Percentiles rank a stretch among this genome's conserved stretches.
Evolutionary conservation across 192 early-diverging fungal species (phyloP).

Genomic region (Backusella luteola): DNA sequence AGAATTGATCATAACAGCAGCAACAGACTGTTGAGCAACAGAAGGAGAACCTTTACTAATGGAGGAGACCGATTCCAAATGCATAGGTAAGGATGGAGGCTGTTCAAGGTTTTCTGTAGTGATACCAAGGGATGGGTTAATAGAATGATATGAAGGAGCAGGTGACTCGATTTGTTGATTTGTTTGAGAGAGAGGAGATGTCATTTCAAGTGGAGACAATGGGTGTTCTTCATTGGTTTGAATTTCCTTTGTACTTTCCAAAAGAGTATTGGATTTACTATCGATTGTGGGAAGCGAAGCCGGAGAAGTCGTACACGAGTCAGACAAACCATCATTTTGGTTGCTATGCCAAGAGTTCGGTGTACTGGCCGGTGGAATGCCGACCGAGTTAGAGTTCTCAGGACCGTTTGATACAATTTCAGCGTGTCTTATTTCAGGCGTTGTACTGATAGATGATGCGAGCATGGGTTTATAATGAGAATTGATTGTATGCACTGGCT

Average conservation of each 20-base stretch:
- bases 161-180: not conserved
- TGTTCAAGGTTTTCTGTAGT: not conserved
- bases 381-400: not conserved
- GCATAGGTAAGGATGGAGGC: not conserved
- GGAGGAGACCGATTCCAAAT: not conserved
- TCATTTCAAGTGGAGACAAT: not conserved
- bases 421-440: not conserved
- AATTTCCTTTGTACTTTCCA: not conserved
- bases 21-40: conserved; percentile 6
- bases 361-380: not conserved
- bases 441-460: not conserved
- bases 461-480: not conserved
- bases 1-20: conserved; percentile 1
- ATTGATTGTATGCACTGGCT: not conserved
- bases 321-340: not conserved
- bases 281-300: not conserved
- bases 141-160: not conserved
- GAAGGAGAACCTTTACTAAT: not conserved
- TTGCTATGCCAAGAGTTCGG: not conserved
- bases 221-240: not conserved
- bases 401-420: not conserved
- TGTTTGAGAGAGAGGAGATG: not conserved
- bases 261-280: not conserved
- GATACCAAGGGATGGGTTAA: not conserved
- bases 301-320: conserved; percentile 4